Conservation (phyloP, 2,329 filamentous ascomycete genomes). For the Botrytis cinerea region DNA sequence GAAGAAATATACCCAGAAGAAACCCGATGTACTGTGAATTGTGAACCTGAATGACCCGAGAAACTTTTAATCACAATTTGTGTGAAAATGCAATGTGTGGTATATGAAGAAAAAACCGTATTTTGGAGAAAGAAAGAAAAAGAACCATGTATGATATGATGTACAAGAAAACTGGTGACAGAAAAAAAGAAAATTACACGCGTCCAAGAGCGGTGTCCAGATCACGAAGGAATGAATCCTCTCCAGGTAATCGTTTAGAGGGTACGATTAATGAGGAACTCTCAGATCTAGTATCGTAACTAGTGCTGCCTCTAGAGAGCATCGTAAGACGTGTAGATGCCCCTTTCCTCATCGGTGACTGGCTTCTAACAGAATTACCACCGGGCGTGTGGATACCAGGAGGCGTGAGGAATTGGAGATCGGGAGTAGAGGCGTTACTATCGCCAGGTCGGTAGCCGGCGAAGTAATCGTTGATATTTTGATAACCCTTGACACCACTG, state of each 20-base stretch:
- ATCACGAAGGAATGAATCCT: slow-evolving; percentile 21
- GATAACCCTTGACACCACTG: neutral
- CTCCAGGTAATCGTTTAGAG: slow-evolving; percentile 12
- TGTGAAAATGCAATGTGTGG: neutral
- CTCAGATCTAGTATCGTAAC: slow-evolving; percentile 17
- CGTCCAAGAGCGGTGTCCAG: slow-evolving; percentile 15
- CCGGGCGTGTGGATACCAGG: slow-evolving; percentile 6
- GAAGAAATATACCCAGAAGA: neutral
- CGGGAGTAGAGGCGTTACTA: slow-evolving; percentile 19
- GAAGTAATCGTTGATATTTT: slow-evolving; percentile 15
- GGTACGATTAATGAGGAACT: slow-evolving; percentile 16
- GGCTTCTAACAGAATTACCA: neutral
- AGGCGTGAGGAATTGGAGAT: slow-evolving; percentile 21
- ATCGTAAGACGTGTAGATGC: neutral
- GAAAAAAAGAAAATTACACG: neutral
- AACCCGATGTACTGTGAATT: neutral
- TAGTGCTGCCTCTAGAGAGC: slow-evolving; percentile 19
- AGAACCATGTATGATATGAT: neutral
- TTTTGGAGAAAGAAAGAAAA: neutral
- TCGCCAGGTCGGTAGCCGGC: slow-evolving; percentile 13
- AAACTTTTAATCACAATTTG: neutral
- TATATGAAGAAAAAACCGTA: neutral
- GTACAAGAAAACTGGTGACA: neutral
- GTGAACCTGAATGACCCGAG: neutral
- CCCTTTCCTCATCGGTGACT: slow-evolving; percentile 7